phyloP scores from a whole-genome alignment of 2,329 filamentous ascomycete species.

The Sclerotinia borealis region DNA sequence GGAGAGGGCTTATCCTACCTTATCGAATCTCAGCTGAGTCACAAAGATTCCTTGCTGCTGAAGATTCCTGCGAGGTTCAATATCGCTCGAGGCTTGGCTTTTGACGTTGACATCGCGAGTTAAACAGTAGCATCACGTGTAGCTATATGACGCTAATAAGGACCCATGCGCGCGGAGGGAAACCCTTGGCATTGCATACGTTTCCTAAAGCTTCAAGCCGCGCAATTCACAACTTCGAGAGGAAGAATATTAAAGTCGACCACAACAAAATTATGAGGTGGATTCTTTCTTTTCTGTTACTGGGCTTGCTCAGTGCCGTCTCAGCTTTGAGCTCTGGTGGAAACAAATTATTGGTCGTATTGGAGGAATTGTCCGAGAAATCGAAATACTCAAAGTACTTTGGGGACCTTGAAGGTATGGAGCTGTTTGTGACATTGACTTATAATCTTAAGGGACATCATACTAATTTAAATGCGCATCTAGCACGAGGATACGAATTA shows the following conservation, averaged over 20 bases:
- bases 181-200: constrained; percentile 33
- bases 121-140: constrained; percentile 17
- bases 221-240: constrained; percentile 15
- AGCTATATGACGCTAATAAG: constrained; percentile 10
- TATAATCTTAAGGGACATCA: background rate
- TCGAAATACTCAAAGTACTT: constrained; percentile 77
- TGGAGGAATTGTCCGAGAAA: constrained; percentile 79
- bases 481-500: constrained; percentile 78
- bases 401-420: constrained; percentile 61
- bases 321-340: constrained; percentile 76
- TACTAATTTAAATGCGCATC: constrained; percentile 14
- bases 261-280: constrained; percentile 57
- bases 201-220: constrained; percentile 32
- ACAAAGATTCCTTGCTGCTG: background rate
- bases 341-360: constrained; percentile 73
- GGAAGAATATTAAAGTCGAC: constrained; percentile 17
- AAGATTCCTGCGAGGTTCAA: background rate
- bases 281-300: constrained; percentile 62
- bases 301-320: constrained; percentile 60
- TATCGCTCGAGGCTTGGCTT: constrained; percentile 4
- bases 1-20: background rate
- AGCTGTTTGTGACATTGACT: constrained; percentile 15
- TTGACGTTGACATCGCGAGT: constrained; percentile 18
- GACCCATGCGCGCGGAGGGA: constrained; percentile 12
- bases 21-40: background rate